phyloP scores from a whole-genome alignment of 768 basidiomycete genomes.

The Dictyophora rubrovolvata region DNA sequence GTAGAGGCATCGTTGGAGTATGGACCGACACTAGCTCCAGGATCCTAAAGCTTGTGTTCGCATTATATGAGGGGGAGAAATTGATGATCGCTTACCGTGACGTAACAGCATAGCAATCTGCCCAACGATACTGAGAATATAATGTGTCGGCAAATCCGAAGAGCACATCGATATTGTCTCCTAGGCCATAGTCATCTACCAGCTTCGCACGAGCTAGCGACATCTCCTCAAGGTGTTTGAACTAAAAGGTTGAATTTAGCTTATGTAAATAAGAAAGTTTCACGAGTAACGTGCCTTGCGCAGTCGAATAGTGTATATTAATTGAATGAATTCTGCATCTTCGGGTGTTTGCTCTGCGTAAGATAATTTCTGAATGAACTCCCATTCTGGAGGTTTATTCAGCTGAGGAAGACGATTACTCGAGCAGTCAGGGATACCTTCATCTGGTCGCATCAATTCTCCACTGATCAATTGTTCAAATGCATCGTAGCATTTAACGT shows the following conservation, averaged over 20 bases:
- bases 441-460: slow-evolving; percentile 93
- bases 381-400: slow-evolving; percentile 66
- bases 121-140: slow-evolving; percentile 83
- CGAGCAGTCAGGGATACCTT: slow-evolving; percentile 45
- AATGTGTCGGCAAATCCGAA: slow-evolving; percentile 86
- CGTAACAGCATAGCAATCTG: slow-evolving; percentile 88
- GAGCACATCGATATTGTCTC: slow-evolving; percentile 87
- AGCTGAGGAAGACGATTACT: slow-evolving; percentile 1
- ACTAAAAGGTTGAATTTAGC: slow-evolving; percentile 23
- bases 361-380: slow-evolving; percentile 78
- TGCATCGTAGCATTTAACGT: slow-evolving; percentile 95
- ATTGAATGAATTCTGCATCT: slow-evolving; percentile 82
- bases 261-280: background rate
- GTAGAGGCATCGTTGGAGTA: slow-evolving; percentile 80
- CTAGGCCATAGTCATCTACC: slow-evolving; percentile 71
- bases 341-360: slow-evolving; percentile 77
- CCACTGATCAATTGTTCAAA: slow-evolving; percentile 84
- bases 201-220: slow-evolving; percentile 68
- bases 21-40: slow-evolving; percentile 78
- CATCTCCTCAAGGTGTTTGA: slow-evolving; percentile 77
- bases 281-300: slow-evolving; percentile 44
- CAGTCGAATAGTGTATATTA: slow-evolving; percentile 86
- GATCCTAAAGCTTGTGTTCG: slow-evolving; percentile 43
- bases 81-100: slow-evolving; percentile 41
- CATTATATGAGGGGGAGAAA: background rate